These are phyloP conservation scores for Cyclocybe aegerita DNA, from an alignment of 768 basidiomycete species.

Conservation along the genomic window DNA sequence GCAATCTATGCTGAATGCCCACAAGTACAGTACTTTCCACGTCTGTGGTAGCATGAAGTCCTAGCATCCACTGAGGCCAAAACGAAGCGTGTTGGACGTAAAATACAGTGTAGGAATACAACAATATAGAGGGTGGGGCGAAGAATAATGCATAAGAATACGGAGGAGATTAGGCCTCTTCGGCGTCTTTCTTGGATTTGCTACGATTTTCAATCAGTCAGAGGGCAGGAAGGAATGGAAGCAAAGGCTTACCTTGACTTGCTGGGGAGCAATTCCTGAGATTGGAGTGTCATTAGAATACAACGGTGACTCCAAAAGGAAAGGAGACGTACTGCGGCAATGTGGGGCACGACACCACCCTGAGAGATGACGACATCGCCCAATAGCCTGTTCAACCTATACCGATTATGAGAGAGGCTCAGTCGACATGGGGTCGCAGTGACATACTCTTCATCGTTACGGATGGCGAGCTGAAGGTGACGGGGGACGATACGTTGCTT, in stretches of 20 bases:
- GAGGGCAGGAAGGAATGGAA: not conserved
- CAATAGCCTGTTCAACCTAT: constrained; percentile 66
- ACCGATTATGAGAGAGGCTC: constrained; percentile 4
- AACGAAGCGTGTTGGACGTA: constrained; percentile 3
- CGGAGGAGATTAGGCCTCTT: constrained; percentile 29
- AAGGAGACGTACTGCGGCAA: constrained; percentile 41
- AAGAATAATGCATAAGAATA: constrained; percentile 2
- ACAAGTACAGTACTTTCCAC: not conserved
- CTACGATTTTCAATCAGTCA: constrained; percentile 11
- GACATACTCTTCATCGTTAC: constrained; percentile 86
- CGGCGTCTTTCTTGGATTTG: constrained; percentile 41
- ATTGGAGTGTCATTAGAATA: constrained; percentile 4
- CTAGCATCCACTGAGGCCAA: not conserved
- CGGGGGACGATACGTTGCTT: constrained; percentile 96
- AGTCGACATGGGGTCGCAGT: not conserved
- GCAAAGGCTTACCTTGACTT: constrained; percentile 31
- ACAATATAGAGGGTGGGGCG: not conserved
- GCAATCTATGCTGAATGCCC: not conserved
- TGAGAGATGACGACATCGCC: constrained; percentile 91
- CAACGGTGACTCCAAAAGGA: not conserved
- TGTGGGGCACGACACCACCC: constrained; percentile 90
- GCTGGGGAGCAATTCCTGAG: constrained; percentile 40
- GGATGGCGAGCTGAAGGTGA: constrained; percentile 92
- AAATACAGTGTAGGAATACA: constrained; percentile 2
- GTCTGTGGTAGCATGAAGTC: not conserved